Base-by-base conservation (phyloP, 2,329 filamentous ascomycete genomes). In the Claviceps spartinae region DNA sequence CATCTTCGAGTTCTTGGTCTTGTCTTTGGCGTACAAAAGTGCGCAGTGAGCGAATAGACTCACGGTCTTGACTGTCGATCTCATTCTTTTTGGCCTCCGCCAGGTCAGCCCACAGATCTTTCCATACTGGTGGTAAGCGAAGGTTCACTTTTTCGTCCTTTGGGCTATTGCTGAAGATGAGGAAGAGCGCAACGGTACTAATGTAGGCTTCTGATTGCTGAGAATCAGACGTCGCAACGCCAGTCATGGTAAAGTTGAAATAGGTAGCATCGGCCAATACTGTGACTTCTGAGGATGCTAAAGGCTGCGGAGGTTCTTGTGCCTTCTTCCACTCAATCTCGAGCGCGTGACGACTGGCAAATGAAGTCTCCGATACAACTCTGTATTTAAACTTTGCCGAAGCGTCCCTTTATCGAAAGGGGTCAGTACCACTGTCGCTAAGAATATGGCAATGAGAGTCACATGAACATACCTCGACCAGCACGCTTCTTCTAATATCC, bases 171-270 rank as follows among this genome's bases (percentile, higher is more conserved):
- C 82, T 81, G 57, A 89, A 95, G 0, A 95, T 74, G 42, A 86
- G 76, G 64, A 95, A 96, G 1, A 98, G 70, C 1, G 86, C 88
- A 13, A 81, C 75, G 0, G 89, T 95, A 5, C 89, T 86, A 43
- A 93, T 77, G 59, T 84, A 97, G 1, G 84, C 83, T 65, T 97
- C 90, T 5, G 93, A 94, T 63, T 98, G 90, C 57, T 83, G 81
- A 13, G 74, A 59, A 50, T 88, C 85, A 0, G 88, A 81, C 0
- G 88, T 85, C 11, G 88, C 85, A 44, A 94, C 68, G 0, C 76
- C 75, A 4, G 70, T 74, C 85, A 96, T 95, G 43, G 82, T 85
- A 58, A 93, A 81, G 11, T 72, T 78, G 24, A 84, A 80, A 37
- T 73, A 72, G 18, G 68, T 75, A 5, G 77, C 69, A 14, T 72